These are phyloP conservation scores for Lactifluus pinguis DNA, from an alignment of 768 basidiomycete species.

Conservation along the genomic window DNA sequence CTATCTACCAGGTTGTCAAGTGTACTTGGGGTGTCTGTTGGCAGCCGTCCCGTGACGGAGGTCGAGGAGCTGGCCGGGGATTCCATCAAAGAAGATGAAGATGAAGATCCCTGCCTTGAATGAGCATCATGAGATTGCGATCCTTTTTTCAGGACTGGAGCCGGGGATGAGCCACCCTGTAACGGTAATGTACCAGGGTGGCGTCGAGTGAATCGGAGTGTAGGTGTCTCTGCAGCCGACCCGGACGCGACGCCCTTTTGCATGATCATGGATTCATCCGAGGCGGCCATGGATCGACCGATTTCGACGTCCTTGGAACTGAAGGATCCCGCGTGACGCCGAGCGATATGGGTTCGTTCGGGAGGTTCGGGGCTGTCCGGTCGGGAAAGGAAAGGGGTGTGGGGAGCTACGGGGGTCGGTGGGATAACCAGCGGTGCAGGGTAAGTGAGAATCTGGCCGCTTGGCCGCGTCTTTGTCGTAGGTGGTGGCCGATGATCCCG, in stretches of 20 bases:
- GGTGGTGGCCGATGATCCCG: slow-evolving; percentile 34
- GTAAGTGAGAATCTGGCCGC: slow-evolving; percentile 22
- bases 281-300: slow-evolving; percentile 71
- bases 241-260: slow-evolving; percentile 37
- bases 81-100: slow-evolving; percentile 33
- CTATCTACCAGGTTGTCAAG: slow-evolving; percentile 65
- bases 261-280: slow-evolving; percentile 34
- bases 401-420: slow-evolving; percentile 27
- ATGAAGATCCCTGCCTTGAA: slow-evolving; percentile 37
- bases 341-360: slow-evolving; percentile 38
- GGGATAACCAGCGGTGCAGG: slow-evolving; percentile 20
- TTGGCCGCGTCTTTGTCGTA: slow-evolving; percentile 25
- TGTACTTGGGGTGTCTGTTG: slow-evolving; percentile 40
- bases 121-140: slow-evolving; percentile 23
- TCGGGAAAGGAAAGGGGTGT: slow-evolving; percentile 4
- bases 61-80: slow-evolving; percentile 33
- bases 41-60: slow-evolving; percentile 30
- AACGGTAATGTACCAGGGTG: slow-evolving; percentile 16
- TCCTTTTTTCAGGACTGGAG: not conserved
- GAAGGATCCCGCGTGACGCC: slow-evolving; percentile 92
- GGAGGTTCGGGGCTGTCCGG: slow-evolving; percentile 21
- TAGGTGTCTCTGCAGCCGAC: slow-evolving; percentile 23
- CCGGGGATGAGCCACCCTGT: not conserved
- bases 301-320: slow-evolving; percentile 87
- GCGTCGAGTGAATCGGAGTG: slow-evolving; percentile 23